Evolutionary conservation across 495 filamentous ascomycete species (phyloP).

Genomic region (Annulohypoxylon bovei): DNA sequence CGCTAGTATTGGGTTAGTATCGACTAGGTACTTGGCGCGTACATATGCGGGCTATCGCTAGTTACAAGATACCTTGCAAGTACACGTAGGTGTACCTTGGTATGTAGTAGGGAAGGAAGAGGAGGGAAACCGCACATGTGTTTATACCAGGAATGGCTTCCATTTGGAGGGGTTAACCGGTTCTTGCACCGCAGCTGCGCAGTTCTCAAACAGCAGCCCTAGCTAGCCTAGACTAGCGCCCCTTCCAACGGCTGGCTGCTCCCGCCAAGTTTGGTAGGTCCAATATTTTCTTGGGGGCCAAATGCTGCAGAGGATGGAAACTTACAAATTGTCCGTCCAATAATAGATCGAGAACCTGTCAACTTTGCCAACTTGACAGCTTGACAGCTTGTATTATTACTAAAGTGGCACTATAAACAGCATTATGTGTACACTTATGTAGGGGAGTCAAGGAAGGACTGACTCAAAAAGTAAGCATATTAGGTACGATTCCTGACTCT

Average conservation of each 20-base stretch:
- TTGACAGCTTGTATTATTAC: conserved; percentile 10
- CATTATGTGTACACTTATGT: not conserved
- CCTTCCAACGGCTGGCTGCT: conserved; percentile 26
- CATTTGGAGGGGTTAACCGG: conserved; percentile 18
- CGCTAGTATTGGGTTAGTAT: not conserved
- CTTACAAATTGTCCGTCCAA: not conserved
- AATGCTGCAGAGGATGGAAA: not conserved
- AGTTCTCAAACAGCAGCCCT: conserved; percentile 10
- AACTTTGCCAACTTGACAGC: conserved; percentile 4
- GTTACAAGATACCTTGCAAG: conserved; percentile 24
- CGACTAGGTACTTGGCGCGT: conserved; percentile 23
- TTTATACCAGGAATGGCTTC: conserved; percentile 8
- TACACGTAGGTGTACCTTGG: conserved; percentile 2
- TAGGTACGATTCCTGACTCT: not conserved
- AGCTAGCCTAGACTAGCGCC: conserved; percentile 16
- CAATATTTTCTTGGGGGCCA: conserved; percentile 19
- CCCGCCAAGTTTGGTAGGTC: conserved; percentile 10
- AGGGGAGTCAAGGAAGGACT: not conserved
- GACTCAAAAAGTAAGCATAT: not conserved
- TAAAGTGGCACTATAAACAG: conserved; percentile 15
- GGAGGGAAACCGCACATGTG: not conserved
- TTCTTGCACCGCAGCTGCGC: not conserved
- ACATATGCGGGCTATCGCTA: conserved; percentile 26
- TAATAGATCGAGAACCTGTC: not conserved
- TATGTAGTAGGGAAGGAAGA: conserved; percentile 1